Evolutionary conservation across 2,329 filamentous ascomycete species (phyloP).

Genomic region (Talaromyces sp.): DNA sequence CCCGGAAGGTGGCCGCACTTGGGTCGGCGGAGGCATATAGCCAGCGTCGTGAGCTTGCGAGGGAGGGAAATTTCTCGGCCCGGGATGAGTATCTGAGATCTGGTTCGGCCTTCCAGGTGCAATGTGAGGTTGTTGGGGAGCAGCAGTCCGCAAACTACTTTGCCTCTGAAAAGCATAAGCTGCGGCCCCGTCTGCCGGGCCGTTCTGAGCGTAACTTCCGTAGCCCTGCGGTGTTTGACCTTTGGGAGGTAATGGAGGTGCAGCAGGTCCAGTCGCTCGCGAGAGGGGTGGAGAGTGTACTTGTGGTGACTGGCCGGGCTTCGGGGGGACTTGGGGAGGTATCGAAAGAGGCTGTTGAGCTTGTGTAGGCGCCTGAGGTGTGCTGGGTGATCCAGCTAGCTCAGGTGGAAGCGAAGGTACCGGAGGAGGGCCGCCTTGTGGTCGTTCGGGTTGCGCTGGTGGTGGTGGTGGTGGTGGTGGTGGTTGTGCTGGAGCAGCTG

Average conservation of each 20-base stretch:
- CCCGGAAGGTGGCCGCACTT: neutral
- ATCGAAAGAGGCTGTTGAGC: slow-evolving; percentile 11
- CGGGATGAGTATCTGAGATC: neutral
- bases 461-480: slow-evolving; percentile 12
- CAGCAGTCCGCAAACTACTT: slow-evolving; percentile 14
- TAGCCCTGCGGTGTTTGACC: slow-evolving; percentile 18
- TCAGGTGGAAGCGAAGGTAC: slow-evolving; percentile 69
- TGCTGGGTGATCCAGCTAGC: slow-evolving; percentile 37
- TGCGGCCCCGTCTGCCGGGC: slow-evolving; percentile 10
- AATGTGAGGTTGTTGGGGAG: neutral
- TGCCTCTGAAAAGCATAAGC: slow-evolving; percentile 26
- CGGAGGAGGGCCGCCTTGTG: slow-evolving; percentile 53
- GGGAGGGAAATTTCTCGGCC: neutral
- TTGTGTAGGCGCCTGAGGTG: slow-evolving; percentile 26
- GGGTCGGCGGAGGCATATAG: slow-evolving; percentile 5
- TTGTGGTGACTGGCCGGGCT: slow-evolving; percentile 22
- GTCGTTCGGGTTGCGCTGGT: slow-evolving; percentile 25
- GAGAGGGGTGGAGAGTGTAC: slow-evolving; percentile 11
- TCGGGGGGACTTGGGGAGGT: slow-evolving; percentile 35
- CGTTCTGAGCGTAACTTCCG: slow-evolving; percentile 12
- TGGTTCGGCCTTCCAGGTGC: neutral
- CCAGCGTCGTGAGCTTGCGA: neutral
- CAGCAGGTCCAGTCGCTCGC: slow-evolving; percentile 25
- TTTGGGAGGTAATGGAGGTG: slow-evolving; percentile 36
- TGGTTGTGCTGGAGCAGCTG: slow-evolving; percentile 21